Evolutionary conservation across 2,329 filamentous ascomycete genomes (phyloP), one percentile per base, ranked within the genome.

Genomic region (Pleurostoma richardsiae): DNA sequence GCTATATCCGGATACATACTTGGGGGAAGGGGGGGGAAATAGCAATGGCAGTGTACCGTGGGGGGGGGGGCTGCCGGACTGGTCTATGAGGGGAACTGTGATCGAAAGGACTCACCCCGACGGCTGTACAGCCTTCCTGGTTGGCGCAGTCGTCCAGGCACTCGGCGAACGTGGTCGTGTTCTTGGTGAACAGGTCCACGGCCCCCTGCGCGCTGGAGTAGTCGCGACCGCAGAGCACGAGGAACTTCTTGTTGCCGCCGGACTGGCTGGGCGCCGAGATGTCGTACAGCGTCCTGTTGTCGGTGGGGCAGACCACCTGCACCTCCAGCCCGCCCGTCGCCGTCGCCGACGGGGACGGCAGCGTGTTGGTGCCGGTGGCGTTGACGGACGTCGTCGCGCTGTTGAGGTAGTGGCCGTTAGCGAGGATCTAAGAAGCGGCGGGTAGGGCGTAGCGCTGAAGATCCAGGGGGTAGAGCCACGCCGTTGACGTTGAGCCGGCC

Each of bases 181-280:
- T 48, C 40, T 52, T 10, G 41, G 56, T 53, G 33, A 43, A 52
- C 29, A 67, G 50, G 40, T 69, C 66, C 5, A 43, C 44, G 3
- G 60, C 57, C 5, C 63, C 65, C 29, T 51, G 48, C 11, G 44
- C 41, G 31, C 50, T 54, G 52, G 60, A 61, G 56, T 67, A 69
- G 52, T 69, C 65, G 29, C 60, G 47, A 19, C 62, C 59, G 50
- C 66, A 69, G 6, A 68, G 49, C 5, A 68, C 49, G 2, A 63
- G 39, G 50, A 59, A 68, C 19, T 50, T 52, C 31, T 55, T 55
- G 29, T 52, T 41, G 28, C 50, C 43, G 1, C 45, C 28, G 7
- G 45, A 42, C 28, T 53, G 5, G 19, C 42, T 38, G 3, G 41
- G 39, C 3, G 47, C 42, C 29, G 48, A 30, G 11, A 55, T 39